phyloP scores from a whole-genome alignment of 139 green algal species.

The Tetraselmis chui region DNA sequence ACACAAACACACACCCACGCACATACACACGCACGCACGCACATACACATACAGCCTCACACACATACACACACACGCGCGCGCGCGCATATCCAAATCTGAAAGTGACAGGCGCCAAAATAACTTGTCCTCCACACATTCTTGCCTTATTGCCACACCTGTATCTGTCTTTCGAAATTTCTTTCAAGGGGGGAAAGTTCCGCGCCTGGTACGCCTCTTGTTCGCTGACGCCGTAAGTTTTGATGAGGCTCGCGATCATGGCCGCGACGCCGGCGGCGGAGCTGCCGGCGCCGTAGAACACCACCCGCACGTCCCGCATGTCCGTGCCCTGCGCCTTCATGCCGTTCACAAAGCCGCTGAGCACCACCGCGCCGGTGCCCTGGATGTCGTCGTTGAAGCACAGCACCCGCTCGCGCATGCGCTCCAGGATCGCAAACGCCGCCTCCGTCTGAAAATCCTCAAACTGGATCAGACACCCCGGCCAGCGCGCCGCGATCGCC shows the following conservation, averaged over 20 bases:
- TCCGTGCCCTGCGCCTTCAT: slow-evolving; percentile 36
- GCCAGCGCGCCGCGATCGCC: slow-evolving; percentile 30
- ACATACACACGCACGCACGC: too few species aligned
- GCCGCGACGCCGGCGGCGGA: slow-evolving; percentile 42
- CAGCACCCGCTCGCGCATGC: slow-evolving; percentile 38
- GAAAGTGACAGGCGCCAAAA: too few species aligned
- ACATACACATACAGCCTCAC: too few species aligned
- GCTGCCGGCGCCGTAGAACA: slow-evolving; percentile 49
- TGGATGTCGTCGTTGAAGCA: slow-evolving; percentile 63
- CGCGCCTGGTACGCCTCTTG: too few species aligned
- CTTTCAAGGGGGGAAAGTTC: too few species aligned
- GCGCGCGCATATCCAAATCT: too few species aligned
- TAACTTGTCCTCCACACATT: too few species aligned
- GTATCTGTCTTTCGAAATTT: too few species aligned
- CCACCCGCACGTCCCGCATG: slow-evolving; percentile 25
- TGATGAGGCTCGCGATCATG: slow-evolving; percentile 27
- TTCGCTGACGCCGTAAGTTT: too few species aligned
- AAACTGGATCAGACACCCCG: slow-evolving; percentile 36
- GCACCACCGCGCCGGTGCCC: slow-evolving; percentile 38
- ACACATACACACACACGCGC: too few species aligned
- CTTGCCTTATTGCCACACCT: too few species aligned
- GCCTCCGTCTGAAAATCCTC: slow-evolving; percentile 28
- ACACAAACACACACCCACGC: too few species aligned
- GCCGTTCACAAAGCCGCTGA: slow-evolving; percentile 42
- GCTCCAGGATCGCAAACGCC: slow-evolving; percentile 54